These are phyloP conservation scores for Hygrophila difformis DNA, from an alignment of 257 asterid genomes.

Conservation along the genomic window DNA sequence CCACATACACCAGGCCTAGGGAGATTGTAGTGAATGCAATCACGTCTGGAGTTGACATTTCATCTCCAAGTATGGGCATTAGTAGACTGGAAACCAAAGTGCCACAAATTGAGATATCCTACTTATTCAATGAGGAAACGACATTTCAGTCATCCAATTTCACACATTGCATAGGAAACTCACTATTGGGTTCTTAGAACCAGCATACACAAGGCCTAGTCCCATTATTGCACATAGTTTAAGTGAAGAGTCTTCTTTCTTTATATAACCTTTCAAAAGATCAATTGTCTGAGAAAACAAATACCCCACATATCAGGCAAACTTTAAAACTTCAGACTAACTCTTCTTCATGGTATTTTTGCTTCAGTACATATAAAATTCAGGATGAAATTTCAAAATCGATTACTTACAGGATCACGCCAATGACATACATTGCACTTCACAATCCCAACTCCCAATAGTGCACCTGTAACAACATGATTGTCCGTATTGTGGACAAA, in stretches of 20 bases:
- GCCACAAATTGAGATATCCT: constrained; percentile 1
- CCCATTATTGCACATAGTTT: constrained; percentile 69
- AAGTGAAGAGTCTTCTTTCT: constrained; percentile 41
- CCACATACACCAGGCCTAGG: too few species aligned
- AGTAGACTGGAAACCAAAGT: constrained; percentile 31
- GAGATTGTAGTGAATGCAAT: too few species aligned
- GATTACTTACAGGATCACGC: constrained; percentile 49
- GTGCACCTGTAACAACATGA: constrained; percentile 46
- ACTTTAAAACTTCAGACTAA: neutral
- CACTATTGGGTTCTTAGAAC: constrained; percentile 52
- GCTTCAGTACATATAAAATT: neutral
- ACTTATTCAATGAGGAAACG: too few species aligned
- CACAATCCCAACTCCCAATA: constrained; percentile 60
- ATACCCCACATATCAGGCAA: constrained; percentile 1
- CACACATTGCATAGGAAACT: neutral
- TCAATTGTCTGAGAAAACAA: constrained; percentile 46
- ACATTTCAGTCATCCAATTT: neutral
- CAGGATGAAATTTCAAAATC: neutral
- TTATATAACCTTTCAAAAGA: constrained; percentile 40
- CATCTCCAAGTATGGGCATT: constrained; percentile 40
- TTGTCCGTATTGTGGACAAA: constrained; percentile 50
- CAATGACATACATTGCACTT: constrained; percentile 39
- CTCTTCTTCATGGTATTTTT: neutral
- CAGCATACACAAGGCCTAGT: constrained; percentile 62
- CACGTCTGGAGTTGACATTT: constrained; percentile 46